Base-by-base conservation (phyloP, 1,284 basidiomycete species). In the Apiotrichum mycotoxinovorans region DNA sequence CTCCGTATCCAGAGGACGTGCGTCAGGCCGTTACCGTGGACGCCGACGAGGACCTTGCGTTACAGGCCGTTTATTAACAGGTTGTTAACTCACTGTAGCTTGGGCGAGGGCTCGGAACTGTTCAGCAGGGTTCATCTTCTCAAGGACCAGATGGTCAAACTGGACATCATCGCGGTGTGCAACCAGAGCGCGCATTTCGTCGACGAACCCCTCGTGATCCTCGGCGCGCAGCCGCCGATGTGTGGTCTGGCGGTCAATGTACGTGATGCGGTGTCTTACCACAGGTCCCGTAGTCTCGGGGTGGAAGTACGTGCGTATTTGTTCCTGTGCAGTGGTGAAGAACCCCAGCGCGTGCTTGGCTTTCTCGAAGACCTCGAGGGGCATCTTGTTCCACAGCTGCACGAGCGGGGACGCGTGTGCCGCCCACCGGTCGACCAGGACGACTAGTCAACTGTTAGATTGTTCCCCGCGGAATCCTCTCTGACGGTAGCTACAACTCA, bases 201-300 rank as follows among this genome's bases (percentile, higher is more conserved):
- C 57, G 4, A 89, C 84, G 41, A 90, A 73, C 5, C 69, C 75
- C 1, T 77, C 73, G 64, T 89, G 87, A 60, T 86, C 82, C 52
- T 82, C 82, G 10, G 79, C 70, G 5, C 84, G 78, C 60, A 91
- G 74, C 65, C 81, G 81, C 51, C 88, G 73, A 54, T 66, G 56
- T 14, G 57, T 64, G 20, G 51, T 51, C 46, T 69, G 67, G 44
- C 69, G 57, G 57, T 71, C 67, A 4, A 72, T 60, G 54, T 70
- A 72, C 2, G 67, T 61, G 27, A 72, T 61, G 45, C 66, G 66
- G 25, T 59, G 51, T 34, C 54, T 26, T 30, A 46, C 35, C 12
- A 12, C 7, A 30, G 30, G 30, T 30, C 30, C 7, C 7, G 23
- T 44, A 14, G 23, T 45, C 30, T 52, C 45, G 50, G 15, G 37